These are phyloP conservation scores for Zygnema circumcarinatum DNA, from an alignment of 139 green algal species.

Conservation along the genomic window DNA sequence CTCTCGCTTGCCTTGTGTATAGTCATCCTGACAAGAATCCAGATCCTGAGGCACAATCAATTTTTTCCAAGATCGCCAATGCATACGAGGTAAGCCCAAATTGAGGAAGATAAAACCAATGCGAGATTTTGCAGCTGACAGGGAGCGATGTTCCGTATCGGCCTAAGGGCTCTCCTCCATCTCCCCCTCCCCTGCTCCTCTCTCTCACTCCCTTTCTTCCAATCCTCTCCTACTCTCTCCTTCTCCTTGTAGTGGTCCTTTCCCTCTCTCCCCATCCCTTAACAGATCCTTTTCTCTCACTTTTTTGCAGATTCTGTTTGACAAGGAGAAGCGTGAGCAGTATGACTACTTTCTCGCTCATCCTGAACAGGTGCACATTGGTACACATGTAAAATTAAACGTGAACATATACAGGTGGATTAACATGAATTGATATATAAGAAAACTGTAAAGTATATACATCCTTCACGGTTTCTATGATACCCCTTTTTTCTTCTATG, in stretches of 20 bases:
- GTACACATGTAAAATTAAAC: too few species aligned
- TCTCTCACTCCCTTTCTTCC: background rate
- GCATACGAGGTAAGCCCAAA: constrained; percentile 45
- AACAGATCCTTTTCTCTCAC: background rate
- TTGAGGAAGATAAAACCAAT: too few species aligned
- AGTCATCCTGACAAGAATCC: constrained; percentile 58
- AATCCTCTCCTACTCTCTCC: background rate
- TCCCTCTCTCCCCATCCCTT: background rate
- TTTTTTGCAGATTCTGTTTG: constrained; percentile 48
- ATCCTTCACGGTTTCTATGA: too few species aligned
- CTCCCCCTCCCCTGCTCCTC: background rate
- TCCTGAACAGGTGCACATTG: constrained; percentile 48
- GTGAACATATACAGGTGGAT: too few species aligned
- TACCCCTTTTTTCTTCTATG: too few species aligned
- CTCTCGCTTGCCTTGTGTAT: background rate
- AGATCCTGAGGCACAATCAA: constrained; percentile 38
- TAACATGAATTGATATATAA: too few species aligned
- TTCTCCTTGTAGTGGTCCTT: background rate
- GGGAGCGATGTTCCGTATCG: too few species aligned
- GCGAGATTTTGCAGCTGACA: too few species aligned
- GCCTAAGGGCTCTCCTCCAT: too few species aligned
- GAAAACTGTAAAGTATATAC: too few species aligned
- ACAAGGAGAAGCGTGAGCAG: constrained; percentile 48
- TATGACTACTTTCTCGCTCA: constrained; percentile 57
- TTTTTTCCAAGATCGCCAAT: constrained; percentile 53